Evolutionary conservation across 2,329 filamentous ascomycete genomes (phyloP).

Genomic region (Aureobasidium sp.): DNA sequence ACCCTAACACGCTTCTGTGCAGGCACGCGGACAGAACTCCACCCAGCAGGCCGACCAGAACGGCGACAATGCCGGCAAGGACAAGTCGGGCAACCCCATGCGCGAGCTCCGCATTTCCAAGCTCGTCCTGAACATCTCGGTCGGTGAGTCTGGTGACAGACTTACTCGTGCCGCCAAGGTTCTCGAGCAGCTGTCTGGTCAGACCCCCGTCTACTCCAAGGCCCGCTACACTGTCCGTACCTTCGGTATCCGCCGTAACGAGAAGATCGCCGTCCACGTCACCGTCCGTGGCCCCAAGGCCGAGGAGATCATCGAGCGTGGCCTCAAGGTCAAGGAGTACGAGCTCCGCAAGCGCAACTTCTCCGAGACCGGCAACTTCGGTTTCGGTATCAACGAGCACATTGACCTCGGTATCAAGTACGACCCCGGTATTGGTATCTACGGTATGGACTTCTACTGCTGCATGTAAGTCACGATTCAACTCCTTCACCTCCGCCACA

Average conservation of each 20-base stretch:
- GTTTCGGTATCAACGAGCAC: slow-evolving; percentile 99
- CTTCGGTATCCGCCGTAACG: slow-evolving; percentile 99
- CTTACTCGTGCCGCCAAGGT: slow-evolving; percentile 99
- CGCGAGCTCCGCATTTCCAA: slow-evolving; percentile 99
- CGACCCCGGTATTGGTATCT: slow-evolving; percentile 95
- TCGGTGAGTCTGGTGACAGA: slow-evolving; percentile 99
- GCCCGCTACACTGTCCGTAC: slow-evolving; percentile 99
- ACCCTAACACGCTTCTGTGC: slow-evolving; percentile 12
- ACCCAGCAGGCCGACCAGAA: slow-evolving; percentile 49
- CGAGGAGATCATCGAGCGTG: slow-evolving; percentile 99
- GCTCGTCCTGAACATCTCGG: slow-evolving; percentile 98
- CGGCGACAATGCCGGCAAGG: slow-evolving; percentile 29
- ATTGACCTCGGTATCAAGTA: slow-evolving; percentile 99
- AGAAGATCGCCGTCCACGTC: slow-evolving; percentile 99
- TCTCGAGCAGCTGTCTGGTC: slow-evolving; percentile 98
- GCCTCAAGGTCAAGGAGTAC: slow-evolving; percentile 99
- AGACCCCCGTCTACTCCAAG: slow-evolving; percentile 99
- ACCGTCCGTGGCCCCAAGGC: slow-evolving; percentile 98
- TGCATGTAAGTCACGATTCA: slow-evolving; percentile 65
- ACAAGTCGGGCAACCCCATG: slow-evolving; percentile 95
- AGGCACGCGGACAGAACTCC: slow-evolving; percentile 27
- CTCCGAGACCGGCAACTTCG: slow-evolving; percentile 99
- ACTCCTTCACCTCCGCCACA: neutral
- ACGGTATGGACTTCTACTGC: slow-evolving; percentile 99
- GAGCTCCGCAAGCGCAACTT: slow-evolving; percentile 99